phyloP scores from a whole-genome alignment of 805 yeast species.

The Candida insectalens region DNA sequence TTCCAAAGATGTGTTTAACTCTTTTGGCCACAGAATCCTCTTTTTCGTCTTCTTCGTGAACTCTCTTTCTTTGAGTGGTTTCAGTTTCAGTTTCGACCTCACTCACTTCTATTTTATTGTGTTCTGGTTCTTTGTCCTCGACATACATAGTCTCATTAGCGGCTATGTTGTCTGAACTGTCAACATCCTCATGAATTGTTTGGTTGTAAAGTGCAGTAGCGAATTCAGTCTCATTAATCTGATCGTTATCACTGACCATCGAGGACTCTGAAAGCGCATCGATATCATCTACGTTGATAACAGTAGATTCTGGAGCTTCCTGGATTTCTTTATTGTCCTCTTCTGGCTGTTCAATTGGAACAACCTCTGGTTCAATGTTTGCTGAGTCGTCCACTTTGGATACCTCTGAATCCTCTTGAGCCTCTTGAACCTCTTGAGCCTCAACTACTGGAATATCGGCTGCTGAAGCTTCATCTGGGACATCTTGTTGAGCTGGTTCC shows the following conservation, averaged over 20 bases:
- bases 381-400: too few species aligned
- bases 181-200: constrained; percentile 6
- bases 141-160: constrained; percentile 19
- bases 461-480: not conserved
- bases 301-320: not conserved
- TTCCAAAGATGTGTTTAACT: too few species aligned
- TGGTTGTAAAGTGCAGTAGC: constrained; percentile 19
- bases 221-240: constrained; percentile 16
- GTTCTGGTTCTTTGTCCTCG: constrained; percentile 8
- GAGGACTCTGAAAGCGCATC: constrained; percentile 21
- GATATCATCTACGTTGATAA: constrained; percentile 1
- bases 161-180: constrained; percentile 8
- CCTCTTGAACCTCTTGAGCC: not conserved
- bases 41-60: too few species aligned
- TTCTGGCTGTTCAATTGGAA: not conserved
- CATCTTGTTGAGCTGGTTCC: constrained; percentile 2
- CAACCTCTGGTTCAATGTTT: too few species aligned
- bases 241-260: constrained; percentile 8
- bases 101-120: too few species aligned
- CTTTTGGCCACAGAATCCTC: too few species aligned
- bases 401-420: too few species aligned
- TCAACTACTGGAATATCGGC: not conserved
- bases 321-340: not conserved
- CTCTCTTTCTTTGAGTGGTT: too few species aligned
- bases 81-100: too few species aligned